Evolutionary conservation across 441 rosid genomes (phyloP).

Genomic region (Pelargonium australe): DNA sequence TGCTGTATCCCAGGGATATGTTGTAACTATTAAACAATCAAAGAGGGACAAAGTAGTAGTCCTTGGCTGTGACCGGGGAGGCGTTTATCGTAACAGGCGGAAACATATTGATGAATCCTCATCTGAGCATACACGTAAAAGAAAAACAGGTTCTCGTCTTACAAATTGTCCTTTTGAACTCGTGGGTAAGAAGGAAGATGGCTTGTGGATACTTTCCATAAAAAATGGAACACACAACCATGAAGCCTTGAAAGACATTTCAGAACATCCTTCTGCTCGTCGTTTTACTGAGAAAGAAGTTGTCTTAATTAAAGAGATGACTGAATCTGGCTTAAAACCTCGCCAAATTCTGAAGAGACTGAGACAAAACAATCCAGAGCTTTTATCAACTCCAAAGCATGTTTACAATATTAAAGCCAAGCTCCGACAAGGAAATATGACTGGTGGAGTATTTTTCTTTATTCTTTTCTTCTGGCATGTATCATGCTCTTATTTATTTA

Average conservation of each 20-base stretch:
- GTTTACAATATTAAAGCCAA: conserved; percentile 65
- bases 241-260: conserved; percentile 48
- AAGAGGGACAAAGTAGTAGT: conserved; percentile 52
- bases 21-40: conserved; percentile 59
- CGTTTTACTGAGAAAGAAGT: conserved; percentile 56
- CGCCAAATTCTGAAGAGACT: conserved; percentile 55
- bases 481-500: too few relatives aligned
- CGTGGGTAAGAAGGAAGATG: conserved; percentile 52
- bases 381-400: conserved; percentile 58
- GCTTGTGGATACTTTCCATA: conserved; percentile 47
- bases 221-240: conserved; percentile 55
- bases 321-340: conserved; percentile 61
- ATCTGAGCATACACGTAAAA: conserved; percentile 28
- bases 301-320: conserved; percentile 47
- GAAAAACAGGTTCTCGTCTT: conserved; percentile 50
- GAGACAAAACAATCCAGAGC: conserved; percentile 47
- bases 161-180: conserved; percentile 66
- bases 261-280: conserved; percentile 60
- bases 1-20: conserved; percentile 54
- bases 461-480: background rate
- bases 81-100: conserved; percentile 54
- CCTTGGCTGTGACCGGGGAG: conserved; percentile 67
- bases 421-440: conserved; percentile 49
- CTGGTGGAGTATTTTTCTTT: conserved; percentile 5
- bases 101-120: too few relatives aligned